These are phyloP conservation scores for Zygosaccharomyces sapae DNA, from an alignment of 1,139 yeast genomes.

Conservation along the genomic window DNA sequence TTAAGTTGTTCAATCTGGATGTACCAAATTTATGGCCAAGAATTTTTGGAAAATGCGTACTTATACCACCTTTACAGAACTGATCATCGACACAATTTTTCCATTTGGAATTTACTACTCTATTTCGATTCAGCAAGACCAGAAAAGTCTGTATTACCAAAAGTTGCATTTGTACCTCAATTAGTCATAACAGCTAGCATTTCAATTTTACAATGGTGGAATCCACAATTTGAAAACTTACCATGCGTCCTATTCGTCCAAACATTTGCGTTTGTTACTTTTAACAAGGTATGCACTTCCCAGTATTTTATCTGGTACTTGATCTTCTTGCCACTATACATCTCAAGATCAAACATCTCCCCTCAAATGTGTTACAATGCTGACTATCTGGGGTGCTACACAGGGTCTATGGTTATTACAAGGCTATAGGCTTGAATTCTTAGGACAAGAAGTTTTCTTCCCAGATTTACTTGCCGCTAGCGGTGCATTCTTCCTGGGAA, in stretches of 20 bases:
- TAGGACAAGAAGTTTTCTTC: constrained; percentile 65
- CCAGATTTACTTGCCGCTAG: constrained; percentile 59
- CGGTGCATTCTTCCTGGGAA: constrained; percentile 59
- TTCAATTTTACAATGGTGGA: constrained; percentile 15
- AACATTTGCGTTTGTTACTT: constrained; percentile 84
- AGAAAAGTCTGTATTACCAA: constrained; percentile 32
- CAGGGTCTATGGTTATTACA: constrained; percentile 77
- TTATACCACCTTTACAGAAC: constrained; percentile 75
- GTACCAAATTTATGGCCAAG: constrained; percentile 67
- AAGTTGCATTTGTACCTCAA: constrained; percentile 81
- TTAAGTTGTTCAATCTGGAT: constrained; percentile 48
- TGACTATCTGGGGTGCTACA: constrained; percentile 58
- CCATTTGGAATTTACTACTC: constrained; percentile 73
- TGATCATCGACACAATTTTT: constrained; percentile 93
- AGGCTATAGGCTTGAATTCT: constrained; percentile 78
- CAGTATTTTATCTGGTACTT: constrained; percentile 92
- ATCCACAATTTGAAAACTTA: constrained; percentile 20
- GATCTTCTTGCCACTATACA: constrained; percentile 71
- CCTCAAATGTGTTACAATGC: constrained; percentile 40
- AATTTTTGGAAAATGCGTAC: constrained; percentile 75
- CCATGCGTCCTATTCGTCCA: constrained; percentile 75
- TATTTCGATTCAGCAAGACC: constrained; percentile 55
- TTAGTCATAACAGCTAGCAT: constrained; percentile 41
- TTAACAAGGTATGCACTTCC: constrained; percentile 91
- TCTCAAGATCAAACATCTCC: constrained; percentile 40